These are phyloP conservation scores for Leccinum huronense DNA, from an alignment of 1,284 basidiomycete species.

Conservation along the genomic window DNA sequence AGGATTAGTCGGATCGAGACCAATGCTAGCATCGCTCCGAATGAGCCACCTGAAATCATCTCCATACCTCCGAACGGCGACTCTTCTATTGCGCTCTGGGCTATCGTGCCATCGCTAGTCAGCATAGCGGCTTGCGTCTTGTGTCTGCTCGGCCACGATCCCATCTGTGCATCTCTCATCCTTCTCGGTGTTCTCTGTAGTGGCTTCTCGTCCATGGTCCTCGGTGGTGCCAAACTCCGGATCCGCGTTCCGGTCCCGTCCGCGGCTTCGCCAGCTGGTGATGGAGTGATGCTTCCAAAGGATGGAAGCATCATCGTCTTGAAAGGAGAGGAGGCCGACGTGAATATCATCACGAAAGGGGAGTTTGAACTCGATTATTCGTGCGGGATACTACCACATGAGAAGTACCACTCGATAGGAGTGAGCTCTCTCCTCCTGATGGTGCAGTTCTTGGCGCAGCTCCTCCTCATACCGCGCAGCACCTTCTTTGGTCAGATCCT, in stretches of 20 bases:
- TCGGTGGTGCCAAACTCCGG: constrained; percentile 28
- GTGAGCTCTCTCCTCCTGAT: constrained; percentile 26
- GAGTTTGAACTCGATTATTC: constrained; percentile 28
- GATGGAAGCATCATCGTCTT: constrained; percentile 25
- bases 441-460: constrained; percentile 29
- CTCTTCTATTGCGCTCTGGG: constrained; percentile 7
- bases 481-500: constrained; percentile 33
- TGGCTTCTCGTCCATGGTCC: constrained; percentile 26
- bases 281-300: constrained; percentile 23
- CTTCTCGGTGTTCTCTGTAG: constrained; percentile 30
- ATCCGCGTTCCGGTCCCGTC: constrained; percentile 28
- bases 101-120: constrained; percentile 25
- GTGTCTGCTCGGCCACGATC: constrained; percentile 20
- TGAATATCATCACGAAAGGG: constrained; percentile 32
- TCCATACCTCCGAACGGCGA: constrained; percentile 12
- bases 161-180: constrained; percentile 33
- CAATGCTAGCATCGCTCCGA: not conserved
- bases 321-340: constrained; percentile 27
- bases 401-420: constrained; percentile 19
- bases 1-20: not conserved
- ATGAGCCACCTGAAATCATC: not conserved
- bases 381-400: constrained; percentile 8
- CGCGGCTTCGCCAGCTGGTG: constrained; percentile 23
- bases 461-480: constrained; percentile 27
- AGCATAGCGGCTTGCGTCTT: constrained; percentile 24